Evolutionary conservation across 257 asterid genomes (phyloP).

Genomic region (Pogostemon cablin): DNA sequence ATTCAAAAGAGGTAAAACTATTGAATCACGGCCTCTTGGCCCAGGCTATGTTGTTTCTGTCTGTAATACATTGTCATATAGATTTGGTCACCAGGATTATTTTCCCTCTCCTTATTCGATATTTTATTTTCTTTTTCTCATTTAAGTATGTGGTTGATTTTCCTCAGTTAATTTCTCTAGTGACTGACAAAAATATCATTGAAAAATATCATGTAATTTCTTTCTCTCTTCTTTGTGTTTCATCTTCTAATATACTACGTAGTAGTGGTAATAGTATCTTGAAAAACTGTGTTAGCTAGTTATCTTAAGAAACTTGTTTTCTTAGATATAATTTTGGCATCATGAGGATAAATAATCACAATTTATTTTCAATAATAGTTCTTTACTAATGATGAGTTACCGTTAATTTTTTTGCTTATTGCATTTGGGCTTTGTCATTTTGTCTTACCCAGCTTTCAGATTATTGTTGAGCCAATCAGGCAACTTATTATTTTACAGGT

Average conservation of each 20-base stretch:
- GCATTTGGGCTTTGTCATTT: constrained; percentile 2
- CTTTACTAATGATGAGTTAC: constrained; percentile 4
- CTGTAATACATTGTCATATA: neutral
- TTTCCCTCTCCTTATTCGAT: neutral
- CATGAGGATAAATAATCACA: constrained; percentile 1
- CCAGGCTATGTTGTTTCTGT: neutral
- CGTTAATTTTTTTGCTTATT: neutral
- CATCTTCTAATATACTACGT: neutral
- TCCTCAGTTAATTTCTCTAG: neutral
- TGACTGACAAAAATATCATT: constrained; percentile 15
- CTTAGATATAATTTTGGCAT: constrained; percentile 12
- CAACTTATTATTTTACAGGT: constrained; percentile 49
- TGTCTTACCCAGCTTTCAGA: constrained; percentile 18
- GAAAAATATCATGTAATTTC: neutral
- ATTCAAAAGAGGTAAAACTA: constrained; percentile 13
- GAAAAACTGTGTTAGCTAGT: constrained; percentile 16
- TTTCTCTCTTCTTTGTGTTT: constrained; percentile 1
- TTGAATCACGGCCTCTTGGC: constrained; percentile 5
- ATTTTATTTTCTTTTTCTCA: neutral
- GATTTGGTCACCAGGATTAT: constrained; percentile 16
- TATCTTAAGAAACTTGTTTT: constrained; percentile 18
- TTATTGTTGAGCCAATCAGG: constrained; percentile 3
- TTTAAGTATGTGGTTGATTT: neutral
- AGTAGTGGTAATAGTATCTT: constrained; percentile 2
- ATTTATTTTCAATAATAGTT: neutral